phyloP scores from a whole-genome alignment of 2,329 filamentous ascomycete species.

The Ceratocystis diversiconidia region DNA sequence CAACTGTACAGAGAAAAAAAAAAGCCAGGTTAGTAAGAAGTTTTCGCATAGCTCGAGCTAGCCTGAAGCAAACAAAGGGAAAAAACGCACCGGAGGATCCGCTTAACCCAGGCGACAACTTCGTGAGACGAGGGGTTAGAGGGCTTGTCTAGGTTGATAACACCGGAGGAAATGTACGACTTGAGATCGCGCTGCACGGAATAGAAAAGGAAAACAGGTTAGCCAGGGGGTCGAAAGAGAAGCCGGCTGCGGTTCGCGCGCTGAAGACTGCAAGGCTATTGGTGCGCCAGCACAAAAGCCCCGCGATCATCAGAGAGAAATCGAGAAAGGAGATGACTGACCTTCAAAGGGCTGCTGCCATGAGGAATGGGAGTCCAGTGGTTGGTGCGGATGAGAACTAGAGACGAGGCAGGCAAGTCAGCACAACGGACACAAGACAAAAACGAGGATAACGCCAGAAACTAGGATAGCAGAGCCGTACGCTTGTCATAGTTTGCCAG shows the following conservation, averaged over 20 bases:
- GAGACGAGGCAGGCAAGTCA: conserved; percentile 21
- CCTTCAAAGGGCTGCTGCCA: conserved; percentile 73
- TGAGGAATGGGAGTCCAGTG: conserved; percentile 95
- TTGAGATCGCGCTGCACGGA: conserved; percentile 61
- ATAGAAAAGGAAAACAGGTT: neutral
- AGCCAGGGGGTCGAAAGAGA: neutral
- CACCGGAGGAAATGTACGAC: conserved; percentile 90
- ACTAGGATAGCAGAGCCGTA: conserved; percentile 30
- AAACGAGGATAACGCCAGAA: no score
- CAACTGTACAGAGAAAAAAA: conserved; percentile 23
- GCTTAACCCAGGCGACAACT: conserved; percentile 98
- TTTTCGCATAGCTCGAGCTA: neutral
- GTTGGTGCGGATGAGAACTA: conserved; percentile 81
- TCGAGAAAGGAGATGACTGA: neutral
- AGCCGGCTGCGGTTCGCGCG: neutral
- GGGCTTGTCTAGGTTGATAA: conserved; percentile 79
- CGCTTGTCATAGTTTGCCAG: conserved; percentile 92
- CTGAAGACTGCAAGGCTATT: no score
- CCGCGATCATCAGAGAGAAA: no score
- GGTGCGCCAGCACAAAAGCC: no score
- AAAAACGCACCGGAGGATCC: conserved; percentile 63
- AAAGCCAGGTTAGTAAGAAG: conserved; percentile 1
- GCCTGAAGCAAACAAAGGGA: neutral
- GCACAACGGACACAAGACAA: conserved; percentile 11
- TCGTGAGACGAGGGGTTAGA: conserved; percentile 97